Percentiles rank a stretch among this genome's conserved stretches.
These are phyloP conservation scores for Ophiostoma triangulosporum DNA, from an alignment of 2,329 filamentous ascomycete genomes.

Conservation along the genomic window DNA sequence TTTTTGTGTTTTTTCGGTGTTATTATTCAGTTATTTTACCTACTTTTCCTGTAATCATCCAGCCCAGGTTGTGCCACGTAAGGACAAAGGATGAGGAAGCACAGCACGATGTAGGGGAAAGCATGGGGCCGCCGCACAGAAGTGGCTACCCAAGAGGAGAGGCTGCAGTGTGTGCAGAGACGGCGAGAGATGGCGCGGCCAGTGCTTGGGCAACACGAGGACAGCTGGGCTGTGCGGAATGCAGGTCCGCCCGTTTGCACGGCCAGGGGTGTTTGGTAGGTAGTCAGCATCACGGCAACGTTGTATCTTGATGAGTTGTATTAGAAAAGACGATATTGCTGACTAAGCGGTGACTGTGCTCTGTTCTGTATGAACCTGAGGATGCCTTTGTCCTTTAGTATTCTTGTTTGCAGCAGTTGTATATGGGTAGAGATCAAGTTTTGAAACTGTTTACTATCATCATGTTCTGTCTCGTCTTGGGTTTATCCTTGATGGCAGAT, in stretches of 20 bases:
- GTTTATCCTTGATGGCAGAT: too few relatives aligned
- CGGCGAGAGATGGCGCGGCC: neutral
- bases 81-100: slow-evolving; percentile 1
- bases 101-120: neutral
- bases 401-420: neutral
- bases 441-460: neutral
- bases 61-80: neutral
- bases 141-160: too few relatives aligned
- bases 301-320: too few relatives aligned
- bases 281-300: neutral
- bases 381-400: neutral
- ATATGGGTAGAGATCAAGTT: neutral
- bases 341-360: neutral
- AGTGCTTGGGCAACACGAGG: neutral
- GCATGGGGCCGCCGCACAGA: neutral
- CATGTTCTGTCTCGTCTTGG: neutral
- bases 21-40: neutral
- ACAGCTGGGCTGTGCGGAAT: neutral
- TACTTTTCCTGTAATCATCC: neutral
- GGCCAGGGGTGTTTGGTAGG: too few relatives aligned
- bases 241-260: neutral
- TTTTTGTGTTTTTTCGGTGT: neutral
- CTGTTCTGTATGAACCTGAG: neutral
- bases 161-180: neutral
- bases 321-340: neutral